phyloP scores from a whole-genome alignment of 176 grass and related monocot species.

The Guadua angustifolia region DNA sequence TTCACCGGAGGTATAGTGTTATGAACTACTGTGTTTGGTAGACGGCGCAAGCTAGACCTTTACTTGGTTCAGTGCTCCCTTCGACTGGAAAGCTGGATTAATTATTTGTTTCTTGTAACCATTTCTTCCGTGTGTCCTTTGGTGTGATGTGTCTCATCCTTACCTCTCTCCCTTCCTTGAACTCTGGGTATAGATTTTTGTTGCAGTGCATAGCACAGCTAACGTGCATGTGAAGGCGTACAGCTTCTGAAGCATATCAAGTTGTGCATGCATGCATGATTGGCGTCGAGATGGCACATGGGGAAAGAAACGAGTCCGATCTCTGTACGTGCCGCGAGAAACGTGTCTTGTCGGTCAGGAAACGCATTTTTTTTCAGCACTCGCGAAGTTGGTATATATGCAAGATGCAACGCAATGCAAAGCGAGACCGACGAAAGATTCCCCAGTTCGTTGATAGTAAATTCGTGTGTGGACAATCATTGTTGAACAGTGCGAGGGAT shows the following conservation, averaged over 20 bases:
- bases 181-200: conserved; percentile 41
- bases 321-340: conserved; percentile 50
- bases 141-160: conserved; percentile 22
- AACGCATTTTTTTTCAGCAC: conserved; percentile 3
- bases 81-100: conserved; percentile 24
- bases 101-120: conserved; percentile 26
- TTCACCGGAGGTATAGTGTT: conserved; percentile 50
- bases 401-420: not conserved
- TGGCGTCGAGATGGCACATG: conserved; percentile 35
- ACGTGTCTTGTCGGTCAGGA: conserved; percentile 57
- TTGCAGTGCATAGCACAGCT: conserved; percentile 18
- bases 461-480: conserved; percentile 34
- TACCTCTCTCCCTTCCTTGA: conserved; percentile 8
- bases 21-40: conserved; percentile 45
- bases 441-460: not conserved
- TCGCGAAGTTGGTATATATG: conserved; percentile 6
- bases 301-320: not conserved
- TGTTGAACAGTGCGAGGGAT: conserved; percentile 30
- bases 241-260: conserved; percentile 27
- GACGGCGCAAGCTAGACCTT: conserved; percentile 16
- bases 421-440: conserved; percentile 47
- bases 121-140: conserved; percentile 1
- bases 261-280: conserved; percentile 37
- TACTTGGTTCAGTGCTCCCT: not conserved
- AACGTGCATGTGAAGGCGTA: conserved; percentile 41